These are phyloP conservation scores for Pneumocystis wakefieldiae DNA, from an alignment of 1,139 yeast genomes.

Conservation along the genomic window DNA sequence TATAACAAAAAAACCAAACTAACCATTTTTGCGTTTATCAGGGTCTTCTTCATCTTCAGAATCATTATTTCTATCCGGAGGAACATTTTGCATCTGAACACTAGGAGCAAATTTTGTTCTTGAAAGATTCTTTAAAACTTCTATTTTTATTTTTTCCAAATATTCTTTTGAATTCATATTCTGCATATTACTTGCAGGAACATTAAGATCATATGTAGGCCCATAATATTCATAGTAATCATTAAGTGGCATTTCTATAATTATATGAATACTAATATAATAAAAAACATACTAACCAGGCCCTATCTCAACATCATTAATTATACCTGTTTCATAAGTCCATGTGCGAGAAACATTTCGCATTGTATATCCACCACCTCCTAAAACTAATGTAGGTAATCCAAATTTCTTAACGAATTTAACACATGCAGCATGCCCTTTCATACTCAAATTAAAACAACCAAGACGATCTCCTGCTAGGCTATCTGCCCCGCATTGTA, in stretches of 20 bases:
- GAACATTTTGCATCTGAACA: constrained; percentile 83
- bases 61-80: constrained; percentile 55
- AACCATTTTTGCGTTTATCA: background rate
- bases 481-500: constrained; percentile 87
- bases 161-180: constrained; percentile 92
- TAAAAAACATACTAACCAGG: constrained; percentile 19
- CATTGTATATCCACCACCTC: constrained; percentile 98
- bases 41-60: constrained; percentile 51
- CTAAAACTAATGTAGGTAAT: constrained; percentile 78
- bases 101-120: constrained; percentile 89
- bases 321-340: constrained; percentile 85
- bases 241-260: constrained; percentile 68
- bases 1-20: background rate
- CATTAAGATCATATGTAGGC: constrained; percentile 85
- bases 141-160: constrained; percentile 66
- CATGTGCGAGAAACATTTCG: constrained; percentile 92
- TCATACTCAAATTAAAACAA: constrained; percentile 79
- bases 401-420: constrained; percentile 76
- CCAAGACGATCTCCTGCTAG: constrained; percentile 83
- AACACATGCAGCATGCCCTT: constrained; percentile 92
- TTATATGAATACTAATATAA: background rate
- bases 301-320: constrained; percentile 65
- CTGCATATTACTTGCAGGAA: constrained; percentile 90
- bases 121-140: constrained; percentile 64
- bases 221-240: constrained; percentile 96